Conservation (phyloP, 768 basidiomycete genomes). For the Tulasnella sp. region DNA sequence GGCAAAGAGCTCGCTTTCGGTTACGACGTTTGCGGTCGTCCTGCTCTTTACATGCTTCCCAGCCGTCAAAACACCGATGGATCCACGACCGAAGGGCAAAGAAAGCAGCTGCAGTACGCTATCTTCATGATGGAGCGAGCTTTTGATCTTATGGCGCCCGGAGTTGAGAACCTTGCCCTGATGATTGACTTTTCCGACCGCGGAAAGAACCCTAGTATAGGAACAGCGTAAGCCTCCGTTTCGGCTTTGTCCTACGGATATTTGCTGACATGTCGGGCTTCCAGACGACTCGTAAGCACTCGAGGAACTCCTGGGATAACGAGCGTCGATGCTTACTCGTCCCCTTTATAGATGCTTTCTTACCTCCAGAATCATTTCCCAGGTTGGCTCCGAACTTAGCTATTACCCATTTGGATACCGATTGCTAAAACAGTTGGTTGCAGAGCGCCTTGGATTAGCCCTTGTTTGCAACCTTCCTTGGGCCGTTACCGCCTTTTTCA, state of each 20-base stretch:
- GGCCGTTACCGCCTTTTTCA: constrained; percentile 73
- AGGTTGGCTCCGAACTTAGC: neutral
- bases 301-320: neutral
- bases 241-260: neutral
- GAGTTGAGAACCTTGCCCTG: constrained; percentile 75
- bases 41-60: constrained; percentile 69
- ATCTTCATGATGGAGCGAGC: constrained; percentile 79
- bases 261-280: neutral
- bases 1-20: constrained; percentile 83
- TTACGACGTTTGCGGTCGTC: constrained; percentile 66
- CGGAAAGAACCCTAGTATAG: constrained; percentile 59
- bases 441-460: constrained; percentile 74
- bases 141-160: constrained; percentile 76
- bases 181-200: constrained; percentile 79
- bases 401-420: neutral
- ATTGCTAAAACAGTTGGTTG: constrained; percentile 39
- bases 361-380: constrained; percentile 85
- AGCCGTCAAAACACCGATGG: constrained; percentile 80
- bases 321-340: constrained; percentile 45
- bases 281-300: constrained; percentile 22
- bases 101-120: constrained; percentile 69
- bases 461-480: constrained; percentile 83
- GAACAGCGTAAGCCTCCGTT: constrained; percentile 41
- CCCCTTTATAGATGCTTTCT: constrained; percentile 54
- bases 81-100: constrained; percentile 40